phyloP scores from a whole-genome alignment of 2,329 filamentous ascomycete genomes.

The Sporothrix brunneoviolacea region DNA sequence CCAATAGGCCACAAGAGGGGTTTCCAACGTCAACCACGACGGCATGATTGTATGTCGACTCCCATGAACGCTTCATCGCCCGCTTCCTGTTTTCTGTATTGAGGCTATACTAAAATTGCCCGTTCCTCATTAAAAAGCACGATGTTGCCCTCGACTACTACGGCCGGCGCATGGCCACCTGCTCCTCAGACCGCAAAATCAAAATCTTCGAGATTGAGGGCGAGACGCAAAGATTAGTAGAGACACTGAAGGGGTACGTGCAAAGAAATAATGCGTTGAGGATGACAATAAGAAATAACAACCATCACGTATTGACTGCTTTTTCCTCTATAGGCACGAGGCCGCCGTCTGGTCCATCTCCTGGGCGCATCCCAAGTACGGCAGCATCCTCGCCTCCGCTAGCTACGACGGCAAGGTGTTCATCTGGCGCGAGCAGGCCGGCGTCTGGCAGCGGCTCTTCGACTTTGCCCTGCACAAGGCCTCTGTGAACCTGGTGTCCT shows the following conservation, averaged over 20 bases:
- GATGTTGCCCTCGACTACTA: conserved; percentile 99
- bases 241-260: conserved; percentile 86
- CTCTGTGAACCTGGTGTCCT: conserved; percentile 92
- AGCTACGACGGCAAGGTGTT: conserved; percentile 97
- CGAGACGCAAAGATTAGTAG: conserved; percentile 79
- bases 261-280: too few relatives aligned
- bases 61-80: neutral
- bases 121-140: conserved; percentile 51
- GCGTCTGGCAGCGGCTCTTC: conserved; percentile 78
- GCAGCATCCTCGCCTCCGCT: conserved; percentile 91
- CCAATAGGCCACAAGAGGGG: conserved; percentile 48
- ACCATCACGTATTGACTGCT: neutral
- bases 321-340: conserved; percentile 62
- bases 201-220: conserved; percentile 99
- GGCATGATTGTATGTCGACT: conserved; percentile 92
- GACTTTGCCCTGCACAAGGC: conserved; percentile 92
- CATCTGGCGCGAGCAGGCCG: conserved; percentile 88
- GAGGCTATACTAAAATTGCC: conserved; percentile 17
- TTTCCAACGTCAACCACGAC: conserved; percentile 84
- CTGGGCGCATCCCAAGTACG: conserved; percentile 98
- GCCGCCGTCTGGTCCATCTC: conserved; percentile 96
- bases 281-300: neutral
- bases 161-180: conserved; percentile 89
- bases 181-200: conserved; percentile 96
- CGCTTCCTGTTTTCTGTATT: neutral